Evolutionary conservation across 805 yeast genomes (phyloP).

Genomic region (Lipomyces mesembrius): DNA sequence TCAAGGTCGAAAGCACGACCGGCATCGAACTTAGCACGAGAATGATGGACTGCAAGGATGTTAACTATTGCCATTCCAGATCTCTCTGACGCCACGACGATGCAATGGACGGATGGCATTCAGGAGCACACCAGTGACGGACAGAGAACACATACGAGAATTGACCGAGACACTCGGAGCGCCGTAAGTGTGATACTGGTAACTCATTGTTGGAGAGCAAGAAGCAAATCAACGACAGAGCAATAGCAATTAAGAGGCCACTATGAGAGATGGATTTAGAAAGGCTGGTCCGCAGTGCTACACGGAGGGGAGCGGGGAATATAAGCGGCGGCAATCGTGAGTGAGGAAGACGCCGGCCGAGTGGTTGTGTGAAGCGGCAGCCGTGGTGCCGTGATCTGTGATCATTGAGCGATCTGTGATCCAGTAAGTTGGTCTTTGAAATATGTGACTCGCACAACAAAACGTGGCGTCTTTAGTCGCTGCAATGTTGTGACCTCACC

Average conservation of each 20-base stretch:
- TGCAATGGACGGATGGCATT: background rate
- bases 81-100: background rate
- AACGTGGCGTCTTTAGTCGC: background rate
- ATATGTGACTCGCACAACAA: background rate
- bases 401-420: background rate
- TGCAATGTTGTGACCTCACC: no score
- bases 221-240: background rate
- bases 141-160: slow-evolving; percentile 15
- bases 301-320: background rate
- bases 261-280: background rate
- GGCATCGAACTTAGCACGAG: slow-evolving; percentile 54
- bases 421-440: background rate
- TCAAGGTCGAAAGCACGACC: slow-evolving; percentile 72
- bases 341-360: background rate
- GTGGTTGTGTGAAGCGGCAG: background rate
- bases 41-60: slow-evolving; percentile 24
- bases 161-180: slow-evolving; percentile 11
- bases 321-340: background rate
- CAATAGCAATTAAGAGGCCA: background rate
- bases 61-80: slow-evolving; percentile 2
- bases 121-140: background rate
- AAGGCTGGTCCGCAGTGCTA: background rate
- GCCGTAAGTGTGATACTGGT: slow-evolving; percentile 24
- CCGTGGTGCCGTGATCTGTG: background rate
- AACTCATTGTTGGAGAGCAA: slow-evolving; percentile 23